These are phyloP conservation scores for Suhomyces kunorum DNA, from an alignment of 1,139 yeast species.

Conservation along the genomic window DNA sequence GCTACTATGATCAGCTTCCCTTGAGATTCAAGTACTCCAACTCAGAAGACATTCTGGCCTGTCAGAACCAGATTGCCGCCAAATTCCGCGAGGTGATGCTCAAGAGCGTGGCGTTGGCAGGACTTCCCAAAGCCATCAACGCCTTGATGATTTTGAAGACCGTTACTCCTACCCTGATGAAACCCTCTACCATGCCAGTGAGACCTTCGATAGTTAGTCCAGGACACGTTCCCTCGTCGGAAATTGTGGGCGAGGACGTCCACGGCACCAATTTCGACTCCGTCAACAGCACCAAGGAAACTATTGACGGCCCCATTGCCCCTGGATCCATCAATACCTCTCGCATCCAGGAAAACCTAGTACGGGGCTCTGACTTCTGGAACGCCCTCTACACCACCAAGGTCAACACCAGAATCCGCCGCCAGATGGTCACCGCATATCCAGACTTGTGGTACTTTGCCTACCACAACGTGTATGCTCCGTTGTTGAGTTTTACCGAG, in stretches of 20 bases:
- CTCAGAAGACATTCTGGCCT: conserved; percentile 38
- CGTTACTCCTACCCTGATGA: conserved; percentile 58
- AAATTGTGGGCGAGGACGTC: conserved; percentile 44
- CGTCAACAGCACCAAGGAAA: conserved; percentile 27
- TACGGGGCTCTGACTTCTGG: conserved; percentile 72
- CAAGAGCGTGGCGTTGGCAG: conserved; percentile 76
- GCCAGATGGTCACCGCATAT: conserved; percentile 71
- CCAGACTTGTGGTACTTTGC: conserved; percentile 84
- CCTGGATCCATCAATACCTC: conserved; percentile 32
- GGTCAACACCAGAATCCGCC: conserved; percentile 63
- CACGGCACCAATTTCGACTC: conserved; percentile 40
- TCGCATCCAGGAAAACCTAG: conserved; percentile 31
- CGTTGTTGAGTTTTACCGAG: conserved; percentile 67
- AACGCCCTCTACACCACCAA: conserved; percentile 69
- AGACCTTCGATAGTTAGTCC: conserved; percentile 36
- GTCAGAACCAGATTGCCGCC: conserved; percentile 48
- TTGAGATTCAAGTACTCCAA: conserved; percentile 37
- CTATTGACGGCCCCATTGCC: conserved; percentile 48
- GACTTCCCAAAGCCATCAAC: conserved; percentile 83
- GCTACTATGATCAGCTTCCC: conserved; percentile 43
- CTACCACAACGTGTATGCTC: conserved; percentile 73
- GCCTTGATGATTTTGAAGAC: conserved; percentile 65
- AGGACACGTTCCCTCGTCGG: conserved; percentile 40
- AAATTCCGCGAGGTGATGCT: conserved; percentile 74
- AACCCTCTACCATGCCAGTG: conserved; percentile 32